Base-by-base conservation (phyloP, 176 grass and related monocot species). In the Thinopyrum elongatum region DNA sequence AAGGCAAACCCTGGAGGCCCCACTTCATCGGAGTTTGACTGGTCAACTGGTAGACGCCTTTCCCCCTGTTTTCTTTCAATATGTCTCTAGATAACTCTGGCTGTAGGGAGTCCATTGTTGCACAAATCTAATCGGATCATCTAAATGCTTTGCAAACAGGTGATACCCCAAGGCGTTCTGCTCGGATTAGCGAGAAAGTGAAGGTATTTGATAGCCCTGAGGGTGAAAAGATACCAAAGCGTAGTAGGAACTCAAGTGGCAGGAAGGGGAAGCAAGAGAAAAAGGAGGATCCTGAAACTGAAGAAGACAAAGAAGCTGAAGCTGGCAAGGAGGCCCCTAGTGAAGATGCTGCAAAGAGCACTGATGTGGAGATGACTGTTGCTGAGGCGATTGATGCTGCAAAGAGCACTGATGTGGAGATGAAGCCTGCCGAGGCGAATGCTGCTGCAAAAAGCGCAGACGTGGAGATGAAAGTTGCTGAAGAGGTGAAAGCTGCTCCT, bases 91-190 rank as follows among this genome's bases (percentile, higher is more conserved):
- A 70, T 77, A 13, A 70, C 65, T 49, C 9, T 65, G 41, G 35
- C 13, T 85, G 14, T 35, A 60, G 10, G 34, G 38, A 83, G 70
- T 10, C 1, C 8, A 71, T 44, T 15, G 5, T 8, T 73, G 14
- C 29, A 23, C 49, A 78, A 60, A 26, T 80, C 22, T 80, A 21
- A 23, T 55, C 17, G 28, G 21, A 46, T 38, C 49, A 60, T 81
- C 65, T 87, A 30, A 86, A 59, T 77, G 33, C 15, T 66, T 81
- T 70, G 4, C 81, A 59, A 80, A 73, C 87, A 99, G 97, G 97
- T 83, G 97, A 99, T 71, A 99, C 97, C 16, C 94, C 94, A 76
- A 94, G 94, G 65, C 87, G 97, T 30, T 99, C 97, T 36, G 90
- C 92, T 76, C 91, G 97, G 55, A 99, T 99, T 80, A 99, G 92